Evolutionary conservation across 345 rosid genomes (phyloP), one percentile per base, ranked within the genome.

Genomic region (Draba incana): DNA sequence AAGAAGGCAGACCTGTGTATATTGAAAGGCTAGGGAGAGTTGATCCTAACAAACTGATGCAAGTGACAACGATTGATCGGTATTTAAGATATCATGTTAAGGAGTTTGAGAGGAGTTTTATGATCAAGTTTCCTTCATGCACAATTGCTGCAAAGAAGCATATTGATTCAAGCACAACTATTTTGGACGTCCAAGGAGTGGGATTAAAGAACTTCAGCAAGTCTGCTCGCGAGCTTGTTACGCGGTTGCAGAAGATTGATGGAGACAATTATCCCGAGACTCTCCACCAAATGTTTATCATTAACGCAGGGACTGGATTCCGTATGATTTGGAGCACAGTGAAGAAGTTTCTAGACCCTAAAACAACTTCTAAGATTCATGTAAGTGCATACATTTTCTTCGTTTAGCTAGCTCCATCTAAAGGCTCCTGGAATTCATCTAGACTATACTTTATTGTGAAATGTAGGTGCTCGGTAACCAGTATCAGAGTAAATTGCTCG

Each of bases 211-310:
- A 88, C 79, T 86, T 94, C 33, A 89, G 85, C 52, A 91, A 94
- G 81, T 85, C 86, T 81, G 99, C 99, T 11, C 81, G 99, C 48
- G 99, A 94, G 5, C 97, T 94, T 76, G 80, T 94, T 53, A 79
- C 80, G 74, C 89, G 96, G 41, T 81, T 94, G 66, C 99, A 94
- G 83, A 94, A 89, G 82, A 82, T 94, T 79, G 99, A 94, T 71
- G 94, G 97, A 56, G 98, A 94, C 77, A 94, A 94, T 74, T 94
- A 92, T 77, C 99, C 99, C 20, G 99, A 94, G 98, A 90, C 98
- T n/a, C 97, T 93, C 38, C 82, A 83, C 81, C 97, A 93, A 79
- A 93, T 93, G 98, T 90, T 84, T 80, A 93, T 93, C 79, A 90
- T 93, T 81, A 93, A 93, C 65, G 92, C 98, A 70, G 98, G 98